phyloP scores from a whole-genome alignment of 176 grass and related monocot species.

The Oryza nivara region DNA sequence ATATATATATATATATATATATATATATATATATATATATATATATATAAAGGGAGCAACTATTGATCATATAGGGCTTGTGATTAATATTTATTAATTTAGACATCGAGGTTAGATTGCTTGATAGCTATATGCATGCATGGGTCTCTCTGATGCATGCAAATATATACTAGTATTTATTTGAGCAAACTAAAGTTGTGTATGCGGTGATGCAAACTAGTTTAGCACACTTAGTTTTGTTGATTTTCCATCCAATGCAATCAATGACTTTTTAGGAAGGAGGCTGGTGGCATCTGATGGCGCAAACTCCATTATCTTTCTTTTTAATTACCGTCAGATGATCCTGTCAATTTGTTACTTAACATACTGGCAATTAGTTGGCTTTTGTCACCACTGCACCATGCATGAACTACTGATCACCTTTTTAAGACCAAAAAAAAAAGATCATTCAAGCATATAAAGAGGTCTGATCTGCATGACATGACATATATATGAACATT shows the following conservation, averaged over 20 bases:
- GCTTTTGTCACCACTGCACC: neutral
- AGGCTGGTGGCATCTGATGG: neutral
- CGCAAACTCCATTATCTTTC: neutral
- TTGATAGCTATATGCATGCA: neutral
- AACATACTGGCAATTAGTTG: neutral
- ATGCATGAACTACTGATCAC: neutral
- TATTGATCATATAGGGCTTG: neutral
- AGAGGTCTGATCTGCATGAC: too few species aligned
- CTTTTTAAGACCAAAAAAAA: neutral
- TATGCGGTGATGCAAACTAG: neutral
- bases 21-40: neutral
- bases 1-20: neutral
- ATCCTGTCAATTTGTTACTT: neutral
- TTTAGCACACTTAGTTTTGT: neutral
- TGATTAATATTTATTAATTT: neutral
- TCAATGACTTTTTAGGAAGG: slow-evolving; percentile 5
- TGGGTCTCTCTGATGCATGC: neutral
- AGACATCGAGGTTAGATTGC: neutral
- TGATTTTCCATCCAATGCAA: slow-evolving; percentile 12
- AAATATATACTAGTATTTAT: neutral
- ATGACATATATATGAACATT: too few species aligned
- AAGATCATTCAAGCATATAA: neutral
- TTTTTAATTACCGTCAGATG: neutral
- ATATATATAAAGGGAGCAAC: neutral
- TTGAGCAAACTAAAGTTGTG: neutral